phyloP scores from a whole-genome alignment of 495 filamentous ascomycete species.

The Mycothermus thermophilus region DNA sequence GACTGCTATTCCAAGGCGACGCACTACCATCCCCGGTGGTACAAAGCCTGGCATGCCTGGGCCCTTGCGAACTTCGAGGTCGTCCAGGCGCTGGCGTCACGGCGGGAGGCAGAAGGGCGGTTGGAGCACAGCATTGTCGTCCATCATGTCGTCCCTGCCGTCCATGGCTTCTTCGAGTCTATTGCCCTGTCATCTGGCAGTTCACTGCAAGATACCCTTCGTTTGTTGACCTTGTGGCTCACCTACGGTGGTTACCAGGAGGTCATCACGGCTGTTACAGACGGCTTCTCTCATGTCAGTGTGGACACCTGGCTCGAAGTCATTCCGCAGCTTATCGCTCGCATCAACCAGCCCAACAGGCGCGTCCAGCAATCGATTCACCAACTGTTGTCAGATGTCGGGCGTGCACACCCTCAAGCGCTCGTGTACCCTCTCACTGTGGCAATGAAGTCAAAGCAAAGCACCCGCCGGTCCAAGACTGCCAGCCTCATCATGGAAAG shows the following conservation, averaged over 20 bases:
- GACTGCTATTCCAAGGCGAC: slow-evolving; percentile 81
- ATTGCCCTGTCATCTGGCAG: slow-evolving; percentile 83
- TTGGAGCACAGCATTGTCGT: slow-evolving; percentile 42
- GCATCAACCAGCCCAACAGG: slow-evolving; percentile 88
- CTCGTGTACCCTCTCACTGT: slow-evolving; percentile 98
- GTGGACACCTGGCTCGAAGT: slow-evolving; percentile 98
- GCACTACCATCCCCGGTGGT: slow-evolving; percentile 80
- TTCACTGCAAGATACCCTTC: slow-evolving; percentile 86
- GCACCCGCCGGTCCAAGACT: slow-evolving; percentile 65
- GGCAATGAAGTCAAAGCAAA: slow-evolving; percentile 77
- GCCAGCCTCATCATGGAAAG: slow-evolving; percentile 91
- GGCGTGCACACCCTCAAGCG: slow-evolving; percentile 88
- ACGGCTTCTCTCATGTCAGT: slow-evolving; percentile 79
- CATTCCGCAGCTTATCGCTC: slow-evolving; percentile 90
- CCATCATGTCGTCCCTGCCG: slow-evolving; percentile 85
- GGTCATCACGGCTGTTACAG: slow-evolving; percentile 73
- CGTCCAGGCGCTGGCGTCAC: slow-evolving; percentile 59
- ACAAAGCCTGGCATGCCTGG: slow-evolving; percentile 99
- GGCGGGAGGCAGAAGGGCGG: slow-evolving; percentile 45
- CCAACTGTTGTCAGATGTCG: slow-evolving; percentile 78
- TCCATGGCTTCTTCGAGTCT: slow-evolving; percentile 89
- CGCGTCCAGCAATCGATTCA: slow-evolving; percentile 80
- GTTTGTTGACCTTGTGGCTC: slow-evolving; percentile 91
- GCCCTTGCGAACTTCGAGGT: slow-evolving; percentile 98
- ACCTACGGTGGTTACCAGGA: slow-evolving; percentile 77